Conservation (phyloP, 1,284 basidiomycete genomes). For the Moniliophthora roreri region DNA sequence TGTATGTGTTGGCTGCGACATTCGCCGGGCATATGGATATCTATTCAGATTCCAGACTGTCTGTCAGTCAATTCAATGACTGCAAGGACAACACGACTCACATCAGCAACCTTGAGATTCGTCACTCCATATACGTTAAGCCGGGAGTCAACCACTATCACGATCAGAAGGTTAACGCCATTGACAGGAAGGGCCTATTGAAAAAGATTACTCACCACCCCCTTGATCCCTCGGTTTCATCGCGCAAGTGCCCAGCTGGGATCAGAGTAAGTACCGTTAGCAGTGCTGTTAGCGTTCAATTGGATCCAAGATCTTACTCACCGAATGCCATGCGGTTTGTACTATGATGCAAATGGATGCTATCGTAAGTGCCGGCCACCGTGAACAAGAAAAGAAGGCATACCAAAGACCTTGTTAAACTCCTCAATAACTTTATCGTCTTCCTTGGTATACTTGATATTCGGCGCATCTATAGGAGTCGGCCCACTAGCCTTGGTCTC, state of each 20-base stretch:
- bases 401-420: slow-evolving; percentile 28
- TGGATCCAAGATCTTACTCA: background rate
- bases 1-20: slow-evolving; percentile 25
- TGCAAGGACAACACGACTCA: background rate
- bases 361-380: background rate
- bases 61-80: background rate
- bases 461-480: slow-evolving; percentile 30
- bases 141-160: slow-evolving; percentile 36
- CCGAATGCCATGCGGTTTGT: no score
- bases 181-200: background rate
- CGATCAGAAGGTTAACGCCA: background rate
- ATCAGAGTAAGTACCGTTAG: no score
- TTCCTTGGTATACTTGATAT: slow-evolving; percentile 37
- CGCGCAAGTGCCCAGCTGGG: slow-evolving; percentile 49
- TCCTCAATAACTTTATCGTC: slow-evolving; percentile 39
- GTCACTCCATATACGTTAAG: slow-evolving; percentile 47
- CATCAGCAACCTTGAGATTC: slow-evolving; percentile 45
- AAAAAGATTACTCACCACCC: slow-evolving; percentile 28
- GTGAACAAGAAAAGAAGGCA: slow-evolving; percentile 9
- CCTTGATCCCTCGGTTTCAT: slow-evolving; percentile 43
- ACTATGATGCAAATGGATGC: no score
- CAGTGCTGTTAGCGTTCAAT: no score
- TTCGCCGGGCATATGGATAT: slow-evolving; percentile 28
- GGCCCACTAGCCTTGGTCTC: slow-evolving; percentile 16
- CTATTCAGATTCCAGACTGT: slow-evolving; percentile 23